These are phyloP conservation scores for Globisporangium ultimum DNA, from an alignment of 352 stramenopile genomes.

Conservation along the genomic window DNA sequence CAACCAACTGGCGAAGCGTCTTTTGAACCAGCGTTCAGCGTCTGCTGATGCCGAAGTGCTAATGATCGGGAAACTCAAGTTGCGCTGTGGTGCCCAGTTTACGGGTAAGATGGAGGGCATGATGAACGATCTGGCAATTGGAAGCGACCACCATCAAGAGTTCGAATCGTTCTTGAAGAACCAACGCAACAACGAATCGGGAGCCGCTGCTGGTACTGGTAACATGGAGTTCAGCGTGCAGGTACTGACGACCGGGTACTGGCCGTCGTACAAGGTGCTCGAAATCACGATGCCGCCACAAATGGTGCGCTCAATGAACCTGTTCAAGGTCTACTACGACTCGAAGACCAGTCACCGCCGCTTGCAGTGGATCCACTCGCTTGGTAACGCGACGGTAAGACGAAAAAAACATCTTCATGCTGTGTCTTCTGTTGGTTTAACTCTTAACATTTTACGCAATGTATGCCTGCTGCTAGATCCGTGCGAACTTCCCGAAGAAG, in stretches of 20 bases:
- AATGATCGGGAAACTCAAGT: constrained; percentile 99
- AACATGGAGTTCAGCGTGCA: constrained; percentile 96
- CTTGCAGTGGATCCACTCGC: constrained; percentile 95
- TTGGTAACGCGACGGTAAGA: constrained; percentile 94
- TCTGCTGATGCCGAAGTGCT: constrained; percentile 97
- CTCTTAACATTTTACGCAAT: neutral
- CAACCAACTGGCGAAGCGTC: constrained; percentile 98
- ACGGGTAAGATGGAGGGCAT: constrained; percentile 99
- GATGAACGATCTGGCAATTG: constrained; percentile 98
- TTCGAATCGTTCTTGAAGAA: constrained; percentile 94
- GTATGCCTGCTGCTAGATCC: constrained; percentile 27
- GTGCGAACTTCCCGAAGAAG: constrained; percentile 80
- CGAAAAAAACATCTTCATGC: neutral
- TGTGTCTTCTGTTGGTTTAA: neutral
- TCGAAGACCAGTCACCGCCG: constrained; percentile 93
- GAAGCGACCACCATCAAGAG: constrained; percentile 95
- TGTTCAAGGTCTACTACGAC: constrained; percentile 96
- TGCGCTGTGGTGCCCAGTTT: constrained; percentile 98
- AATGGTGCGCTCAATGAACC: constrained; percentile 94
- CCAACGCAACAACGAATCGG: constrained; percentile 59
- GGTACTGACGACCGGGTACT: constrained; percentile 98
- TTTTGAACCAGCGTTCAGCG: constrained; percentile 97
- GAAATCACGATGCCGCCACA: constrained; percentile 94
- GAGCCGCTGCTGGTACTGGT: constrained; percentile 20
- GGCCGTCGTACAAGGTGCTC: constrained; percentile 97